Percentiles rank a stretch among this genome's conserved stretches.
phyloP scores from a whole-genome alignment of 768 basidiomycete species.

The Boletus vermiculosoides region DNA sequence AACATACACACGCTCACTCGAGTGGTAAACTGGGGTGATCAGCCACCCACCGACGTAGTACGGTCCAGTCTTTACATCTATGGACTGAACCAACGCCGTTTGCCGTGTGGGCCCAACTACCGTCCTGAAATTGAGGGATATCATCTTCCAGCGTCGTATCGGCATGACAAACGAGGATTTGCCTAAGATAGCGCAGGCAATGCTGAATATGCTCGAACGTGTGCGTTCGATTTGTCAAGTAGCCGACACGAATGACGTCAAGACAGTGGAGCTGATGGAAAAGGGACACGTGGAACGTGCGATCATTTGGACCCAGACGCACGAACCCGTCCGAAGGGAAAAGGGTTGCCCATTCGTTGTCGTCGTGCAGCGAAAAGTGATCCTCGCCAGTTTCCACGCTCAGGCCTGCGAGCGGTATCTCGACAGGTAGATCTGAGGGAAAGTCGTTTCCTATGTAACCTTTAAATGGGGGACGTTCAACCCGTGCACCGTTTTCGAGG shows the following conservation, averaged over 20 bases:
- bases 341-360: conserved; percentile 37
- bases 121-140: conserved; percentile 27
- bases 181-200: conserved; percentile 40
- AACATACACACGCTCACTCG: conserved; percentile 1
- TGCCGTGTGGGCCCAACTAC: conserved; percentile 26
- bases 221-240: conserved; percentile 25
- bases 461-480: not conserved
- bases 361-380: conserved; percentile 33
- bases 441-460: conserved; percentile 33
- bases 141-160: conserved; percentile 40
- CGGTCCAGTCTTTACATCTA: conserved; percentile 35
- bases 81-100: conserved; percentile 34
- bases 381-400: conserved; percentile 24
- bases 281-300: conserved; percentile 37
- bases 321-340: conserved; percentile 36
- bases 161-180: conserved; percentile 36
- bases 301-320: conserved; percentile 33
- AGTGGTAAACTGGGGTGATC: conserved; percentile 30
- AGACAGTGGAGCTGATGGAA: conserved; percentile 53
- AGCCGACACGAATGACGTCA: conserved; percentile 34
- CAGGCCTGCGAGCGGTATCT: conserved; percentile 29
- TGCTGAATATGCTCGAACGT: conserved; percentile 34
- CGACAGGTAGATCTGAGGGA: conserved; percentile 33
- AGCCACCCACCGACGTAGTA: conserved; percentile 28
- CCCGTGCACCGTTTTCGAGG: not conserved